Conservation (phyloP, 2,329 filamentous ascomycete species). For the Cercospora canescens region DNA sequence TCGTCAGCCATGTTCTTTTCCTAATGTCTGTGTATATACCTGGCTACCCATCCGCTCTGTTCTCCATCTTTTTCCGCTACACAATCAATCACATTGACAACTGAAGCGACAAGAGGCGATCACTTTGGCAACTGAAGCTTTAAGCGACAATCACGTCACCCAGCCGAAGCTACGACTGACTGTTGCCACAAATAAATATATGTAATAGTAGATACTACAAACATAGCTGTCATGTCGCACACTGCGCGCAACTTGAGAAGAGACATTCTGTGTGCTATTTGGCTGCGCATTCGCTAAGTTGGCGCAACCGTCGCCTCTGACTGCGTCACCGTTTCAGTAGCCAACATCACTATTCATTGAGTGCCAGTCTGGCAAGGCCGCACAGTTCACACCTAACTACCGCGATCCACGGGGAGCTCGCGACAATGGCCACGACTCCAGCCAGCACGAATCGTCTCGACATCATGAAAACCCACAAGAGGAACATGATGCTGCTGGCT, state of each 20-base stretch:
- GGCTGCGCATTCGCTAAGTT: not conserved
- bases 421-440: not conserved
- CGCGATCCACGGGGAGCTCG: no score
- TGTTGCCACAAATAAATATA: not conserved
- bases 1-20: no score
- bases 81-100: no score
- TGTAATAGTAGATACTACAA: not conserved
- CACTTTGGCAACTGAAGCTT: no score
- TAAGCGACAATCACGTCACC: no score
- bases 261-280: not conserved
- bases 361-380: not conserved
- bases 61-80: no score
- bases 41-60: no score
- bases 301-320: not conserved
- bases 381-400: not conserved
- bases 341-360: not conserved
- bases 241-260: not conserved
- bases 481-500: constrained; percentile 10
- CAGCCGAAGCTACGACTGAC: no score
- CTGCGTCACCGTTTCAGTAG: not conserved
- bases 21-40: no score
- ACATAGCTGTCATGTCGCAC: not conserved
- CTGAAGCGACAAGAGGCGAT: no score
- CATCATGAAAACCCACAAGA: not conserved
- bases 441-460: not conserved